Conservation (phyloP, 2,329 filamentous ascomycete genomes). For the Cryphonectria nitschkei region DNA sequence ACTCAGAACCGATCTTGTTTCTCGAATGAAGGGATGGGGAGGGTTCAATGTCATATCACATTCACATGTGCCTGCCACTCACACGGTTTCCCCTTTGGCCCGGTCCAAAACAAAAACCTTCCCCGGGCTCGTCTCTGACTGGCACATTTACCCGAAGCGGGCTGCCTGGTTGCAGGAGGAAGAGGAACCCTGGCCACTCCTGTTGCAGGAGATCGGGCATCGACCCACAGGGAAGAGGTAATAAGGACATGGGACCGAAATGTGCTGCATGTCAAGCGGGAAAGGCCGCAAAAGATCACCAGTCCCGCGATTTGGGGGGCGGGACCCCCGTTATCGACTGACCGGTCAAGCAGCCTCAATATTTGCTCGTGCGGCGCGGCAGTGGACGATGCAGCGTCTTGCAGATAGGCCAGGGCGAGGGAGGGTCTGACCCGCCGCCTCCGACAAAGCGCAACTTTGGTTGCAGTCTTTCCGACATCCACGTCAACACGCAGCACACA, state of each 20-base stretch:
- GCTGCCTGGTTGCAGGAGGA: not conserved
- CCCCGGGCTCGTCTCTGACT: not conserved
- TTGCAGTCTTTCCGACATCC: not conserved
- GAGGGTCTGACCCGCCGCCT: not conserved
- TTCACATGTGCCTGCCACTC: not conserved
- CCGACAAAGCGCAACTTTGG: not conserved
- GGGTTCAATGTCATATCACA: not conserved
- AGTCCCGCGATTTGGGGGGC: not conserved
- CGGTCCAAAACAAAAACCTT: not conserved
- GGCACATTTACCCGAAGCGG: not conserved
- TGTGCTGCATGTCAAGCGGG: not conserved
- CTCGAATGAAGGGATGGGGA: too few relatives aligned
- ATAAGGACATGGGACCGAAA: not conserved
- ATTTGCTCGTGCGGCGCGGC: not conserved
- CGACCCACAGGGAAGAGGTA: not conserved
- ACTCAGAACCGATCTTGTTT: not conserved
- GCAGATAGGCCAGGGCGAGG: not conserved
- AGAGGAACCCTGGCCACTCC: not conserved
- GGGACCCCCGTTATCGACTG: not conserved
- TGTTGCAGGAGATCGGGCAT: not conserved
- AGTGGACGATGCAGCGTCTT: not conserved
- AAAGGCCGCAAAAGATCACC: not conserved
- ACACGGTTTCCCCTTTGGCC: not conserved
- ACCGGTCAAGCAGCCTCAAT: not conserved
- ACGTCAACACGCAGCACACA: conserved; percentile 16